Conservation (phyloP, 352 stramenopile genomes). For the Globisporangium iwayamae region DNA sequence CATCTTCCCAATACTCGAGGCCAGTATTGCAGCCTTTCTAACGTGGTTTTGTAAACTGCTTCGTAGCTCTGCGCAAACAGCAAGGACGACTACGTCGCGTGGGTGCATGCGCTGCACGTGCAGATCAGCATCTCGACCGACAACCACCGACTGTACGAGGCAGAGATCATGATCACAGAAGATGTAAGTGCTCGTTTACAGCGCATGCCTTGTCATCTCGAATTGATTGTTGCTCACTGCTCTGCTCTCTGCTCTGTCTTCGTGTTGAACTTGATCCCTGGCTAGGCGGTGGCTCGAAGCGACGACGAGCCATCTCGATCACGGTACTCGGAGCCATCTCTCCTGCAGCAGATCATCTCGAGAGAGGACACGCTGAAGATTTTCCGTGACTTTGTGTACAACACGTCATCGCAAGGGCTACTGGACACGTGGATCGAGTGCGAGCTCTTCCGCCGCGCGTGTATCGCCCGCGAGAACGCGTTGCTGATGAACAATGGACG, state of each 20-base stretch:
- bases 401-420: slow-evolving; percentile 53
- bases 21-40: not conserved
- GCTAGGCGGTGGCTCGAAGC: slow-evolving; percentile 53
- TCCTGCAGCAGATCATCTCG: slow-evolving; percentile 65
- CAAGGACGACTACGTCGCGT: slow-evolving; percentile 79
- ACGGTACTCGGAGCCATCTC: slow-evolving; percentile 43
- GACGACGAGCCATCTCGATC: slow-evolving; percentile 48
- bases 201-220: not conserved
- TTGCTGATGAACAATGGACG: slow-evolving; percentile 29
- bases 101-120: slow-evolving; percentile 77
- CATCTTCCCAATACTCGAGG: not conserved
- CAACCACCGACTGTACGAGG: slow-evolving; percentile 77
- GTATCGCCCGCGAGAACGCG: slow-evolving; percentile 54
- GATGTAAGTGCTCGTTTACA: slow-evolving; percentile 38
- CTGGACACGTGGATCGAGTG: slow-evolving; percentile 86
- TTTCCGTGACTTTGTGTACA: slow-evolving; percentile 77
- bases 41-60: not conserved
- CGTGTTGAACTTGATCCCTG: not conserved
- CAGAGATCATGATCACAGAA: slow-evolving; percentile 84
- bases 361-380: slow-evolving; percentile 76
- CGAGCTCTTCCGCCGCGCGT: slow-evolving; percentile 72
- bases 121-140: slow-evolving; percentile 78
- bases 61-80: slow-evolving; percentile 64
- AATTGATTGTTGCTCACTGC: not conserved
- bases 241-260: not conserved